These are phyloP conservation scores for Pseudonitzschia delicatissima DNA, from an alignment of 108 stramenopile species.

Conservation along the genomic window DNA sequence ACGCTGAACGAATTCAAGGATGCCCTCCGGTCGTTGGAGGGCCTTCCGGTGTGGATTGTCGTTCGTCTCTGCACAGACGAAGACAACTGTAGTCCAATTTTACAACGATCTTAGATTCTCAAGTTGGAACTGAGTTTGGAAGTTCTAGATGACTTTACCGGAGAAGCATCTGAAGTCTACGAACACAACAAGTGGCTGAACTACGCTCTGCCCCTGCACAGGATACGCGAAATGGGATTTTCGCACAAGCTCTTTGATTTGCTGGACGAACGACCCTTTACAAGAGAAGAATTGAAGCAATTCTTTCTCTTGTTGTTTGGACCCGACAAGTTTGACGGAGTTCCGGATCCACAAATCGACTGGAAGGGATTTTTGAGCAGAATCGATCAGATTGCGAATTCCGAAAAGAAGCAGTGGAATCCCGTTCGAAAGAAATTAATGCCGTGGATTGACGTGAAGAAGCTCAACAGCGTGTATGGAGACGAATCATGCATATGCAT, in stretches of 20 bases:
- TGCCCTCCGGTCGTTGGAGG: conserved; percentile 61
- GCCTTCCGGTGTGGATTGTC: conserved; percentile 82
- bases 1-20: conserved; percentile 37
- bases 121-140: conserved; percentile 81
- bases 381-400: conserved; percentile 28
- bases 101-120: conserved; percentile 81
- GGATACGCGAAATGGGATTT: conserved; percentile 86
- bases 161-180: conserved; percentile 81
- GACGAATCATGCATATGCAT: conserved; percentile 4
- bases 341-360: conserved; percentile 68
- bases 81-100: conserved; percentile 71
- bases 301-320: conserved; percentile 68
- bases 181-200: conserved; percentile 88
- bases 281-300: conserved; percentile 60
- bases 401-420: conserved; percentile 67
- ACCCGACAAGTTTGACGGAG: conserved; percentile 40
- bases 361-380: conserved; percentile 55
- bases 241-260: conserved; percentile 79
- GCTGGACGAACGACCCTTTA: conserved; percentile 74
- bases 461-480: conserved; percentile 37
- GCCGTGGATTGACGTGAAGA: conserved; percentile 69
- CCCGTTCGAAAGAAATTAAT: conserved; percentile 56
- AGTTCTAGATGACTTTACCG: conserved; percentile 81
- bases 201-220: conserved; percentile 82
- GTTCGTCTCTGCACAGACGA: conserved; percentile 90